These are phyloP conservation scores for slime mould (Dictyostelium discoideum) DNA, from an alignment of 78 protist species.

Conservation along the genomic window dicty_2.7 NC_007088.5:4634001-4634500, in stretches of 20 bases:
- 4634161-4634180: not conserved
- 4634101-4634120: not conserved
- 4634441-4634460: not conserved
- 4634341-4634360: too few relatives aligned
- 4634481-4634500: conserved; percentile 91
- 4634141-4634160: not conserved
- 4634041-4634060: not conserved
- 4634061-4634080: conserved; percentile 10
- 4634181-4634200: not conserved
- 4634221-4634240: not conserved
- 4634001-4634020: not conserved
- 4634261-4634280: too few relatives aligned
- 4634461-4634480: not conserved
- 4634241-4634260: too few relatives aligned
- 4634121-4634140: conserved; percentile 5
- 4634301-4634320: too few relatives aligned
- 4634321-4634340: too few relatives aligned
- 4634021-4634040: not conserved
- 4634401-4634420: too few relatives aligned
- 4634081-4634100: not conserved
- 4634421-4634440: too few relatives aligned
- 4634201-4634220: not conserved
- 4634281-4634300: too few relatives aligned
- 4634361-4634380: too few relatives aligned
- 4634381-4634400: too few relatives aligned